Conservation (phyloP, 2,329 filamentous ascomycete genomes). For the Ceratocystis smalleyi region DNA sequence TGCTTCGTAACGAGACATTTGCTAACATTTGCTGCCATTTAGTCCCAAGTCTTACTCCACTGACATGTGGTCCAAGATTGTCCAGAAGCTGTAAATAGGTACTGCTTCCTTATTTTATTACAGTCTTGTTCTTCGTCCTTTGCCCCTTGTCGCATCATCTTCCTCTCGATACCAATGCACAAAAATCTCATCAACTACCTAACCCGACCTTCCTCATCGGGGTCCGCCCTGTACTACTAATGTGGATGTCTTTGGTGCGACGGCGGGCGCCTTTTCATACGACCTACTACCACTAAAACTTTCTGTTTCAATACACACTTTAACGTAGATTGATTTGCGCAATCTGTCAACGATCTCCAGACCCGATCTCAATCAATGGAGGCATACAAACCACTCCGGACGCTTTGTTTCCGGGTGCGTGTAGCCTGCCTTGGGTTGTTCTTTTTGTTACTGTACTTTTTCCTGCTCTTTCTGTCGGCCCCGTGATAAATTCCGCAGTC, state of each 20-base stretch:
- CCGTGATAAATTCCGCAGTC: slow-evolving; percentile 8
- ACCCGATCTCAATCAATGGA: background rate
- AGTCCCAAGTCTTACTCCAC: slow-evolving; percentile 94
- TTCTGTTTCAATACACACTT: slow-evolving; percentile 14
- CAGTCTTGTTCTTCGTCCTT: slow-evolving; percentile 2
- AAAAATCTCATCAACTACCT: background rate
- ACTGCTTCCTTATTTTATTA: background rate
- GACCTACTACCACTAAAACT: slow-evolving; percentile 13
- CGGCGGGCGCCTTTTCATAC: slow-evolving; percentile 12
- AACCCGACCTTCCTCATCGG: slow-evolving; percentile 12
- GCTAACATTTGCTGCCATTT: slow-evolving; percentile 18
- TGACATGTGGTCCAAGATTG: slow-evolving; percentile 87
- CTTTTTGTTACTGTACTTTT: background rate
- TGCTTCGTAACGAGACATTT: background rate
- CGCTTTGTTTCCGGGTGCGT: background rate
- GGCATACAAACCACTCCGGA: no score
- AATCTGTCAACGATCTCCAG: background rate
- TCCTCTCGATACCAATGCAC: slow-evolving; percentile 8
- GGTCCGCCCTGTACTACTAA: slow-evolving; percentile 14
- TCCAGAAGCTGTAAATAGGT: slow-evolving; percentile 64
- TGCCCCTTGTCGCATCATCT: background rate
- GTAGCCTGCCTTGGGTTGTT: background rate
- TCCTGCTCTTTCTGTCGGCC: slow-evolving; percentile 3
- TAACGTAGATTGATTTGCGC: background rate
- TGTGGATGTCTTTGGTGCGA: slow-evolving; percentile 13